Conservation (phyloP, 1,284 basidiomycete species). For the Cutaneotrichosporon sp. region DNA sequence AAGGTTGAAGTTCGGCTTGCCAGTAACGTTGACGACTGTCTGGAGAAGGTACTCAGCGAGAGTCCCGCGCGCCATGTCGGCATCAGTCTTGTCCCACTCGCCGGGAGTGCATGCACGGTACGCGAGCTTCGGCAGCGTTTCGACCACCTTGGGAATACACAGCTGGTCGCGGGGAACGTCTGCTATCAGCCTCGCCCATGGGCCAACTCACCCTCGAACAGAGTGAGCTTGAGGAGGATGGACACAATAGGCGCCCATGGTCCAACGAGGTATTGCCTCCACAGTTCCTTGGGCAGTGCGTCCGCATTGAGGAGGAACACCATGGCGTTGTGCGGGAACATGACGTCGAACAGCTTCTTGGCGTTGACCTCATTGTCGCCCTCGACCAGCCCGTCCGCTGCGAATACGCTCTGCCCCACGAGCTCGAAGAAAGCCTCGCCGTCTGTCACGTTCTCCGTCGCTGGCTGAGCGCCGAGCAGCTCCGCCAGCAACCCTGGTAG, state of each 20-base stretch:
- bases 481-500: not conserved
- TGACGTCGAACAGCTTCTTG: not conserved
- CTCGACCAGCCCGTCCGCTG: not conserved
- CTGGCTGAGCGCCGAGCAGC: slow-evolving; percentile 2
- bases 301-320: not conserved
- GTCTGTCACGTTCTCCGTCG: not conserved
- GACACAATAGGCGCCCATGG: not conserved
- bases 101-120: not conserved
- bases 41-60: slow-evolving; percentile 3
- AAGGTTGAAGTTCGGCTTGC: not conserved
- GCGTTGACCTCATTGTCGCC: not conserved
- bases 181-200: not conserved
- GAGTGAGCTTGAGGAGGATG: slow-evolving; percentile 1
- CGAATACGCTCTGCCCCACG: not conserved
- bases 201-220: not conserved
- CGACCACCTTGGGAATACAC: not conserved
- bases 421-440: slow-evolving; percentile 9
- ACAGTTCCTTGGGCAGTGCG: slow-evolving; percentile 4
- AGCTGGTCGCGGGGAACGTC: not conserved
- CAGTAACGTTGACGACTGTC: slow-evolving; percentile 1
- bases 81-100: slow-evolving; percentile 4
- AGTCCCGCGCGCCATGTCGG: slow-evolving; percentile 1
- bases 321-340: slow-evolving; percentile 1
- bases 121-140: not conserved
- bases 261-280: slow-evolving; percentile 6